A percentile compares a stretch with the other conserved stretches of the same genome.
Evolutionary conservation across 2,329 filamentous ascomycete genomes (phyloP).

Genomic region (Chlorencoelia australis): DNA sequence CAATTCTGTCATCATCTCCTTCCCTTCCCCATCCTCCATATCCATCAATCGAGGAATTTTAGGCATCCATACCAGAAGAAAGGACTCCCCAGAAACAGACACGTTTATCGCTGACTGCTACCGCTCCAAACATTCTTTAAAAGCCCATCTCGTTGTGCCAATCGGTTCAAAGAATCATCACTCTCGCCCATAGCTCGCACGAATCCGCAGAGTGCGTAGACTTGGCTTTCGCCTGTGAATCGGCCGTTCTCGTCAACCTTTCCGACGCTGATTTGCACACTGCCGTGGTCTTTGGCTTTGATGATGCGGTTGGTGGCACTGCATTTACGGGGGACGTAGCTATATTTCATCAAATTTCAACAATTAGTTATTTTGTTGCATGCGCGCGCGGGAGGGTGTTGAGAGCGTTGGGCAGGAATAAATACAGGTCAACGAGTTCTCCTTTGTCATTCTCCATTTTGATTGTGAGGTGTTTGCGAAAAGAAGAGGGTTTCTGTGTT

Average conservation of each 20-base stretch:
- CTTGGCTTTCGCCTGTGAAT: conserved; percentile 88
- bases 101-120: conserved; percentile 28
- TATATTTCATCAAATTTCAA: too few relatives aligned
- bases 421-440: conserved; percentile 98
- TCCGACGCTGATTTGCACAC: conserved; percentile 91
- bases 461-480: conserved; percentile 30
- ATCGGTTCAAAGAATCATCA: conserved; percentile 91
- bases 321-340: conserved; percentile 98
- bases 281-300: conserved; percentile 99
- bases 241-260: conserved; percentile 99
- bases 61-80: conserved; percentile 21
- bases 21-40: background rate
- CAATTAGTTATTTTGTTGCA: background rate
- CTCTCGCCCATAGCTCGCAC: conserved; percentile 96
- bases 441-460: conserved; percentile 99
- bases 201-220: conserved; percentile 95
- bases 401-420: too few relatives aligned
- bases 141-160: conserved; percentile 91
- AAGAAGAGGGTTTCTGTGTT: conserved; percentile 8
- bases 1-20: background rate
- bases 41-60: background rate
- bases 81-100: conserved; percentile 19
- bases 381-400: too few relatives aligned
- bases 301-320: conserved; percentile 99
- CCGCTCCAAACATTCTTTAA: conserved; percentile 94